Conservation (phyloP, 768 basidiomycete genomes). For the Kondoa malvinella region DNA sequence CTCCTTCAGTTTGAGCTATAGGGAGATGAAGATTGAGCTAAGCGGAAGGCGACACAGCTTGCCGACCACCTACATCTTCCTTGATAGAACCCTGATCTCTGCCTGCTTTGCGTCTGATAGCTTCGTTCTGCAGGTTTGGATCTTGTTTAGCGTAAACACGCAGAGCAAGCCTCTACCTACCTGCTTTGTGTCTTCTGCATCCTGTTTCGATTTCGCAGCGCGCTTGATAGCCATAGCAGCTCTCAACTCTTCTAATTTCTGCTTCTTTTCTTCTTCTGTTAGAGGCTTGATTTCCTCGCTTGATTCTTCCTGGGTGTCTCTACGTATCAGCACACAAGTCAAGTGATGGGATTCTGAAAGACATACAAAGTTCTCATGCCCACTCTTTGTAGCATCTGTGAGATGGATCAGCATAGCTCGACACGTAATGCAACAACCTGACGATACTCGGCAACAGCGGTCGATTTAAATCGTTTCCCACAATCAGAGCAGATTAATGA, state of each 20-base stretch:
- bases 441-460: background rate
- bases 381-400: slow-evolving; percentile 29
- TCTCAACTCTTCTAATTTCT: slow-evolving; percentile 55
- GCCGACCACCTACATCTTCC: slow-evolving; percentile 37
- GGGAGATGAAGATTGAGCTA: background rate
- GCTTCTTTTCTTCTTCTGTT: slow-evolving; percentile 81
- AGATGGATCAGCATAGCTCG: background rate
- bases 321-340: no score
- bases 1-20: slow-evolving; percentile 40
- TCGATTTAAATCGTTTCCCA: slow-evolving; percentile 18
- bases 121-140: slow-evolving; percentile 47
- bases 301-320: slow-evolving; percentile 44
- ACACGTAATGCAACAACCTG: background rate
- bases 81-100: slow-evolving; percentile 65
- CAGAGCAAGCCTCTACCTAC: slow-evolving; percentile 23
- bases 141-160: no score
- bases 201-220: slow-evolving; percentile 50
- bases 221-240: slow-evolving; percentile 68
- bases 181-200: slow-evolving; percentile 42
- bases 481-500: slow-evolving; percentile 23
- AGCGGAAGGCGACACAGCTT: background rate
- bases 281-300: slow-evolving; percentile 91
- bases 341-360: no score
- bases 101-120: slow-evolving; percentile 65
- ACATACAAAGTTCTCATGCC: slow-evolving; percentile 68